Conservation (phyloP, 2,329 filamentous ascomycete genomes). For the Fusarium sp. region DNA sequence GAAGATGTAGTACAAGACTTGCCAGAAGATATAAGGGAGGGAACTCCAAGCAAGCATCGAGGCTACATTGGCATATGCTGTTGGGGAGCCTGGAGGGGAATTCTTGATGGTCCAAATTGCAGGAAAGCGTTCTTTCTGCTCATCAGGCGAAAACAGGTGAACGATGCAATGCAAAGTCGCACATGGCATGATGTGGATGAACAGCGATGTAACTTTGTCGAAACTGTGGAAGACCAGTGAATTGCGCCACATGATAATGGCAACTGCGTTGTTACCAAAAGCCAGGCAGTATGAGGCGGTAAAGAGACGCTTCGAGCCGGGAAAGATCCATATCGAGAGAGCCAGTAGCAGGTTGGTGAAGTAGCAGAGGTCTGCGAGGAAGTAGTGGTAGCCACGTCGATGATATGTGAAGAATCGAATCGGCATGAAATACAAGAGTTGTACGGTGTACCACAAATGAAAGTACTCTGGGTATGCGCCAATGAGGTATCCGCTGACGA, state of each 20-base stretch:
- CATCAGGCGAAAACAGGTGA: slow-evolving; percentile 75
- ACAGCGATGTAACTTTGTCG: slow-evolving; percentile 98
- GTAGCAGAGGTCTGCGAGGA: slow-evolving; percentile 96
- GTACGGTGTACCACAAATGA: slow-evolving; percentile 89
- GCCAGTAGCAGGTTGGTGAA: slow-evolving; percentile 92
- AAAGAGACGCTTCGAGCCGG: slow-evolving; percentile 88
- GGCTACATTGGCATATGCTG: slow-evolving; percentile 78
- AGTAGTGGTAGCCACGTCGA: slow-evolving; percentile 93
- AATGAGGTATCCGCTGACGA: slow-evolving; percentile 93
- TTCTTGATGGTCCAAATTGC: slow-evolving; percentile 85
- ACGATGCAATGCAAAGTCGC: slow-evolving; percentile 92
- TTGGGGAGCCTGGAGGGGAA: slow-evolving; percentile 73
- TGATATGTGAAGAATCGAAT: slow-evolving; percentile 93
- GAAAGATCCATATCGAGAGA: slow-evolving; percentile 89
- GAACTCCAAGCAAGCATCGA: slow-evolving; percentile 97
- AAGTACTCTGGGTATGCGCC: slow-evolving; percentile 87
- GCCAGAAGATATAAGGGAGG: slow-evolving; percentile 92
- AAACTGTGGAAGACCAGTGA: slow-evolving; percentile 98
- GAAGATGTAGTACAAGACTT: slow-evolving; percentile 90
- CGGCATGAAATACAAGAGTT: slow-evolving; percentile 95
- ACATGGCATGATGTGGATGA: slow-evolving; percentile 99
- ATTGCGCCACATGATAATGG: slow-evolving; percentile 99
- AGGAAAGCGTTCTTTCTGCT: slow-evolving; percentile 78
- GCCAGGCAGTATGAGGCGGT: slow-evolving; percentile 92
- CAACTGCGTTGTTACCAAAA: slow-evolving; percentile 95